These are phyloP conservation scores for Morella rubra DNA, from an alignment of 306 rosid genomes.

Conservation along the genomic window DNA sequence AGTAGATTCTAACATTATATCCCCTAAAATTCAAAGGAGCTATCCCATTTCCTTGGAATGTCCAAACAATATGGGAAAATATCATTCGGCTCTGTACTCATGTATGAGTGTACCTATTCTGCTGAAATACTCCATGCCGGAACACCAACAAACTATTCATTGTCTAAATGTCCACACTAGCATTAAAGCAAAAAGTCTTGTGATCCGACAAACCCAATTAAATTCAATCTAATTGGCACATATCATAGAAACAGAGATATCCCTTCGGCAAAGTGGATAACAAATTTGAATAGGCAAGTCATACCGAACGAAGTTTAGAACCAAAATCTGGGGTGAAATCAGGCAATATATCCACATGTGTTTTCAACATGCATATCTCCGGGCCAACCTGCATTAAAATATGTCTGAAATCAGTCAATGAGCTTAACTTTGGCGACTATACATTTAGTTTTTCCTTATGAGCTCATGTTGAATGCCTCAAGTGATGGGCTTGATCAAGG, in stretches of 20 bases:
- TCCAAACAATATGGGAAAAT: not conserved
- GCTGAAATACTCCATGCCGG: not conserved
- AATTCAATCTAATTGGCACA: not conserved
- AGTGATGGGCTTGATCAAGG: not conserved
- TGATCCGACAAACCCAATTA: not conserved
- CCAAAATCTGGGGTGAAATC: conserved; percentile 92
- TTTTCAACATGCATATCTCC: conserved; percentile 89
- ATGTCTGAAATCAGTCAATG: conserved; percentile 8
- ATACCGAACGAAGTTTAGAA: conserved; percentile 75
- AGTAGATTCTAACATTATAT: not conserved
- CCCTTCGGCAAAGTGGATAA: not conserved
- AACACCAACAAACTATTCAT: not conserved
- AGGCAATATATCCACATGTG: conserved; percentile 91
- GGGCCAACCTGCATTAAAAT: conserved; percentile 67
- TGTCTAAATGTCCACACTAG: not conserved
- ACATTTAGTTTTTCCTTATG: not conserved
- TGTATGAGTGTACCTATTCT: not conserved
- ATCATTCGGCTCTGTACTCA: not conserved
- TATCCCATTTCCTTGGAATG: not conserved
- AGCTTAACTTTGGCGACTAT: not conserved
- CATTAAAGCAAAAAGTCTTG: not conserved
- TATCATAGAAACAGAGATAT: not conserved
- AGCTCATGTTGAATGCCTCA: not conserved
- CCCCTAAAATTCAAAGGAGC: not conserved
- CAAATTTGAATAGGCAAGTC: conserved; percentile 3